Conservation (phyloP, 768 basidiomycete species). For the Boletus pseudopeckii region DNA sequence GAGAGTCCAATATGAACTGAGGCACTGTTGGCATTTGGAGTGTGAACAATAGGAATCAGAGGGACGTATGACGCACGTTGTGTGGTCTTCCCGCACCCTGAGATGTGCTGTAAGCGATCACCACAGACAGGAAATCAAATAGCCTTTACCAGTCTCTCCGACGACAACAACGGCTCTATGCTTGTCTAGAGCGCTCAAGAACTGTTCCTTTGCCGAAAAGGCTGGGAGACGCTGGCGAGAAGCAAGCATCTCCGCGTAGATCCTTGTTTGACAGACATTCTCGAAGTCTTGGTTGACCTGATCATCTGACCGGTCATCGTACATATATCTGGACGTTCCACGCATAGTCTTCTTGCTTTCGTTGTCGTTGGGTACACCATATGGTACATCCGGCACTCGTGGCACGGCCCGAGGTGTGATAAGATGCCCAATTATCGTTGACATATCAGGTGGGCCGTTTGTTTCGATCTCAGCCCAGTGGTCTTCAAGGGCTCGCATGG, state of each 20-base stretch:
- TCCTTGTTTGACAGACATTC: conserved; percentile 36
- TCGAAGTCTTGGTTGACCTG: conserved; percentile 56
- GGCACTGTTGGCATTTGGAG: conserved; percentile 50
- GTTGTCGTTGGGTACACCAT: conserved; percentile 1
- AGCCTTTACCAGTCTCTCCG: conserved; percentile 74
- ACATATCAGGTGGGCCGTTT: conserved; percentile 73
- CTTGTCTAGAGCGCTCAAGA: conserved; percentile 53
- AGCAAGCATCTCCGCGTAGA: conserved; percentile 56
- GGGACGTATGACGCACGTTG: conserved; percentile 48
- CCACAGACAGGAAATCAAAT: not conserved
- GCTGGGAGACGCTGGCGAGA: conserved; percentile 70
- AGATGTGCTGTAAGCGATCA: conserved; percentile 3
- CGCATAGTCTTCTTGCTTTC: not conserved
- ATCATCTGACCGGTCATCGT: conserved; percentile 44
- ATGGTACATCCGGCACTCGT: conserved; percentile 14
- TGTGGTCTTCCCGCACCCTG: conserved; percentile 89
- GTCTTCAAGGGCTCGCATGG: conserved; percentile 67
- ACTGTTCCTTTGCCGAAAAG: conserved; percentile 60
- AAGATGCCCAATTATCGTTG: conserved; percentile 49
- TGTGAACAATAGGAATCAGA: not conserved
- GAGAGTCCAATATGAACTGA: conserved; percentile 84
- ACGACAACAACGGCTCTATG: conserved; percentile 79
- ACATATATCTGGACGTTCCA: not conserved
- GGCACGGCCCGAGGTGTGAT: conserved; percentile 10
- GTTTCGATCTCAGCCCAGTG: conserved; percentile 65